phyloP scores from a whole-genome alignment of 805 yeast genomes.

The Pichia thaimueangensis region DNA sequence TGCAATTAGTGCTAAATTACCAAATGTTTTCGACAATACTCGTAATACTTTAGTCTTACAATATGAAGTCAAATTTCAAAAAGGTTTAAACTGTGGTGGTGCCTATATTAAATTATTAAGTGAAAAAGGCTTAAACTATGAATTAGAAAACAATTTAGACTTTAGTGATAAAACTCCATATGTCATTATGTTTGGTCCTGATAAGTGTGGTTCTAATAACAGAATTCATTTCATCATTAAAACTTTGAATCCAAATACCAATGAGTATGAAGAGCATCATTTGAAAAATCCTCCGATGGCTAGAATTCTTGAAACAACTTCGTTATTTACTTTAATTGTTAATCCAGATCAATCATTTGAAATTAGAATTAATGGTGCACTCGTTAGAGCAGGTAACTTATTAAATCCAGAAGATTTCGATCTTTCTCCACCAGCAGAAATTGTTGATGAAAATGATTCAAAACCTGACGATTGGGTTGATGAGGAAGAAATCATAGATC shows the following conservation, averaged over 20 bases:
- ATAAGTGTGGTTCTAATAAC: constrained; percentile 76
- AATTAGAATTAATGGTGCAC: constrained; percentile 76
- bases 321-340: constrained; percentile 72
- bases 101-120: constrained; percentile 76
- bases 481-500: constrained; percentile 59
- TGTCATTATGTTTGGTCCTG: constrained; percentile 93
- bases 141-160: constrained; percentile 22
- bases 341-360: constrained; percentile 63
- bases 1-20: constrained; percentile 66
- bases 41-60: constrained; percentile 71
- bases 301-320: constrained; percentile 43
- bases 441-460: constrained; percentile 48
- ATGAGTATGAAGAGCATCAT: constrained; percentile 62
- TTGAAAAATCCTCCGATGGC: constrained; percentile 64
- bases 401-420: constrained; percentile 46
- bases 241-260: constrained; percentile 48
- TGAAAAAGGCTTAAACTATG: constrained; percentile 32
- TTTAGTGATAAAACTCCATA: constrained; percentile 66
- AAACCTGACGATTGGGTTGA: constrained; percentile 88
- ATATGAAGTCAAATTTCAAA: constrained; percentile 82
- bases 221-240: constrained; percentile 72
- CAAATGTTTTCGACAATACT: constrained; percentile 50
- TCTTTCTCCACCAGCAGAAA: constrained; percentile 60
- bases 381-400: constrained; percentile 63
- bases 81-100: constrained; percentile 80